Percentiles rank a stretch among this genome's conserved stretches.
phyloP scores from a whole-genome alignment of 1,284 basidiomycete species.

The Trametes versicolor region DNA sequence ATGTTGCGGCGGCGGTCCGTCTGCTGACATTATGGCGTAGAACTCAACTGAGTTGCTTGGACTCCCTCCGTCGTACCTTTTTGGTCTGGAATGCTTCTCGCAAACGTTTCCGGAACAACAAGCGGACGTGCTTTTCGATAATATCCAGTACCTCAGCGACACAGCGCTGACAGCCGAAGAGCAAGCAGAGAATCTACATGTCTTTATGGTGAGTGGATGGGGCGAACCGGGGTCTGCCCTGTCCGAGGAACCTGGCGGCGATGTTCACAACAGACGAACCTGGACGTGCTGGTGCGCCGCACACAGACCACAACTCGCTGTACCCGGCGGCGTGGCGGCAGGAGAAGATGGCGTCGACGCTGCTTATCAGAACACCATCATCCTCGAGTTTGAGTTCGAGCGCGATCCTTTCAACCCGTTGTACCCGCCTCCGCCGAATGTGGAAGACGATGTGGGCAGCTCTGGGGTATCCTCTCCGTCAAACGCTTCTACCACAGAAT shows the following conservation, averaged over 20 bases:
- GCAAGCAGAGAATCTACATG: conserved; percentile 67
- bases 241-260: conserved; percentile 45
- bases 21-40: conserved; percentile 43
- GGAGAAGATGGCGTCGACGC: conserved; percentile 9
- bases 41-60: conserved; percentile 79
- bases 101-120: conserved; percentile 77
- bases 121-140: conserved; percentile 81
- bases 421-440: conserved; percentile 52
- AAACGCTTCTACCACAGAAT: conserved; percentile 38
- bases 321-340: conserved; percentile 33
- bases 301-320: conserved; percentile 61
- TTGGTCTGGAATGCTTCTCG: conserved; percentile 81
- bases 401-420: conserved; percentile 79
- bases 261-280: conserved; percentile 53
- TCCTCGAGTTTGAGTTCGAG: conserved; percentile 89
- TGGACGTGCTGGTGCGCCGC: conserved; percentile 92
- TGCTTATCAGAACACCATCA: conserved; percentile 53
- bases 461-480: conserved; percentile 46
- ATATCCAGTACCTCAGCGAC: conserved; percentile 74
- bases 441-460: conserved; percentile 27
- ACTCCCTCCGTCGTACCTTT: conserved; percentile 81
- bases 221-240: conserved; percentile 67
- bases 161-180: conserved; percentile 58
- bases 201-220: conserved; percentile 79
- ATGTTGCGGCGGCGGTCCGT: neutral